phyloP scores from a whole-genome alignment of 345 rosid genomes.

The Melaleuca quinquenervia region DNA sequence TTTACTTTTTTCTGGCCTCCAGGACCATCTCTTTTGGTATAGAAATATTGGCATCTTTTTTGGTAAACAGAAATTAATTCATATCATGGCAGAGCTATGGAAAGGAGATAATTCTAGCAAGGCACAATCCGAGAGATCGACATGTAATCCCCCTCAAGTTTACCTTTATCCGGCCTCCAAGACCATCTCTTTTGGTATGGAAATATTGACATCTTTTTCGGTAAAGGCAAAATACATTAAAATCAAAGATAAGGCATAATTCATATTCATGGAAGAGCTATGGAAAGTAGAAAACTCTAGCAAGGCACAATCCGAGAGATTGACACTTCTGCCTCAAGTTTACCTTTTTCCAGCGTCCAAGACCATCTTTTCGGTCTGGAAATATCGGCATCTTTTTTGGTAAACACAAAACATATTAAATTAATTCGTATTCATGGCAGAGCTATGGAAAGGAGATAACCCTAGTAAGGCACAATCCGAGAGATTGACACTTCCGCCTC shows the following conservation, averaged over 20 bases:
- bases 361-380: not conserved
- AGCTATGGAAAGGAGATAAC: not conserved
- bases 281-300: not conserved
- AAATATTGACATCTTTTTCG: too few species aligned
- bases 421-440: not conserved
- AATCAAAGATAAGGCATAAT: not conserved
- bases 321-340: not conserved
- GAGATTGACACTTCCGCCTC: not conserved
- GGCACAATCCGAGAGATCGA: too few species aligned
- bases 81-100: too few species aligned
- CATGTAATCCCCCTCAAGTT: too few species aligned
- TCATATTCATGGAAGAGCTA: not conserved
- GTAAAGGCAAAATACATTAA: too few species aligned
- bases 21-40: too few species aligned
- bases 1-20: too few species aligned
- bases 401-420: not conserved
- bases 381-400: not conserved
- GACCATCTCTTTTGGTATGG: too few species aligned
- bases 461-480: not conserved
- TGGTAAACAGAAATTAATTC: too few species aligned
- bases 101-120: too few species aligned
- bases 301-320: not conserved
- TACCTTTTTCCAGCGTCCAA: not conserved
- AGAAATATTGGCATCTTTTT: too few species aligned
- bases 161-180: too few species aligned